phyloP scores from a whole-genome alignment of 441 rosid species.

The Gossypium gossypioides region DNA sequence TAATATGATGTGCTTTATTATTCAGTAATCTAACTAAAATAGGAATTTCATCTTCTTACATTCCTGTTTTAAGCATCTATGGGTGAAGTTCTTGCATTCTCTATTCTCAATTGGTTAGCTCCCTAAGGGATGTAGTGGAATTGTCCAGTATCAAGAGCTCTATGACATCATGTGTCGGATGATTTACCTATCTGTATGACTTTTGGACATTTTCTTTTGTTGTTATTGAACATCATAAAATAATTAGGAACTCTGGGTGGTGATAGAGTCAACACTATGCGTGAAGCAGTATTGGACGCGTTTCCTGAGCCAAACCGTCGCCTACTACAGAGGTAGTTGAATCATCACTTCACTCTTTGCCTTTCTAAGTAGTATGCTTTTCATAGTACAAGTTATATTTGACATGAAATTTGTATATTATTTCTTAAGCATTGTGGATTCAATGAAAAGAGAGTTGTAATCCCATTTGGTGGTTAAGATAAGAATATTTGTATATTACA shows the following conservation, averaged over 20 bases:
- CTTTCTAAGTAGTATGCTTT: not conserved
- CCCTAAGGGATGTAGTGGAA: not conserved
- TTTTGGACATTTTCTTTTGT: constrained; percentile 12
- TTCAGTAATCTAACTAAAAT: not conserved
- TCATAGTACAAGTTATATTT: not conserved
- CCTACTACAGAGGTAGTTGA: constrained; percentile 72
- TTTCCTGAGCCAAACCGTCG: constrained; percentile 99
- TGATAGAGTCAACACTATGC: constrained; percentile 69
- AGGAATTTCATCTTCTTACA: not conserved
- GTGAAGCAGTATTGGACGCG: constrained; percentile 77
- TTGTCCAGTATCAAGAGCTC: not conserved
- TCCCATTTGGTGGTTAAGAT: not conserved
- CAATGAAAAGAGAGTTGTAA: not conserved
- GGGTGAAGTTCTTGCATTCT: not conserved
- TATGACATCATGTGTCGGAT: not conserved
- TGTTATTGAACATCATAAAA: constrained; percentile 17
- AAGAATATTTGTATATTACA: not conserved
- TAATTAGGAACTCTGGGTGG: constrained; percentile 60
- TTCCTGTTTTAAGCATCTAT: not conserved
- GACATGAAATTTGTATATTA: not conserved
- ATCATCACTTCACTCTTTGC: constrained; percentile 11
- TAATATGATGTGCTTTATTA: not conserved
- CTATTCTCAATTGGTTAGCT: not conserved
- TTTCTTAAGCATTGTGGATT: not conserved
- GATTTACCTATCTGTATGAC: not conserved